These are phyloP conservation scores for Oldenlandia corymbosa DNA, from an alignment of 257 asterid genomes.

Conservation along the genomic window DNA sequence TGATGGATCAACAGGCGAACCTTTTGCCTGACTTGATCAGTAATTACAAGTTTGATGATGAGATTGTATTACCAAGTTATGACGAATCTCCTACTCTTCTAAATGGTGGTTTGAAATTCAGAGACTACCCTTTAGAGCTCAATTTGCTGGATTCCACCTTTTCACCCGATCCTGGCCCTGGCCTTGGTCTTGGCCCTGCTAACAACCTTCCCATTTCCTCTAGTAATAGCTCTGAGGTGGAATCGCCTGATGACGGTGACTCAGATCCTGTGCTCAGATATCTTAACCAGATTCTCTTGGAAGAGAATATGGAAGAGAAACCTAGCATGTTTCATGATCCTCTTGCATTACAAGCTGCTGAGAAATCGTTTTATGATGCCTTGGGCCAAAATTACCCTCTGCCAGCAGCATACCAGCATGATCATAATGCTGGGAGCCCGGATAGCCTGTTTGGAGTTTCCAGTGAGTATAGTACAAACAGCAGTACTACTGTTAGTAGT, in stretches of 20 bases:
- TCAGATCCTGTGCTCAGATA: conserved; percentile 79
- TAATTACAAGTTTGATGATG: conserved; percentile 37
- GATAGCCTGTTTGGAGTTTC: conserved; percentile 49
- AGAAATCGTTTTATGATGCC: conserved; percentile 77
- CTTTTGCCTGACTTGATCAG: conserved; percentile 26
- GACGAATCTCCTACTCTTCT: conserved; percentile 38
- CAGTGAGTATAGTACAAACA: conserved; percentile 45
- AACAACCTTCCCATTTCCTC: conserved; percentile 40
- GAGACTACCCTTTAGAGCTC: conserved; percentile 33
- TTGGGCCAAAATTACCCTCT: conserved; percentile 65
- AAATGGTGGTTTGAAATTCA: conserved; percentile 35
- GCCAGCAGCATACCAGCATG: conserved; percentile 35
- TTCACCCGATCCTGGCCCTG: conserved; percentile 30
- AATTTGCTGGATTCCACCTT: conserved; percentile 38
- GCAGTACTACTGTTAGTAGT: conserved; percentile 41
- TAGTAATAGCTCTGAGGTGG: conserved; percentile 48
- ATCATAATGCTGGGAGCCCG: conserved; percentile 49
- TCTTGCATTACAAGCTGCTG: conserved; percentile 73
- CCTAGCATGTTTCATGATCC: conserved; percentile 97
- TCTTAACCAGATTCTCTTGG: conserved; percentile 78
- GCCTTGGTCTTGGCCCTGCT: too few relatives aligned
- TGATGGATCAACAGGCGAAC: conserved; percentile 53
- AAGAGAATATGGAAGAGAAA: conserved; percentile 79
- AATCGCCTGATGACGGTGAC: conserved; percentile 78
- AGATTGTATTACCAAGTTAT: conserved; percentile 25